phyloP scores from a whole-genome alignment of 2,329 filamentous ascomycete species.

The Acephala macrosclerotiorum region DNA sequence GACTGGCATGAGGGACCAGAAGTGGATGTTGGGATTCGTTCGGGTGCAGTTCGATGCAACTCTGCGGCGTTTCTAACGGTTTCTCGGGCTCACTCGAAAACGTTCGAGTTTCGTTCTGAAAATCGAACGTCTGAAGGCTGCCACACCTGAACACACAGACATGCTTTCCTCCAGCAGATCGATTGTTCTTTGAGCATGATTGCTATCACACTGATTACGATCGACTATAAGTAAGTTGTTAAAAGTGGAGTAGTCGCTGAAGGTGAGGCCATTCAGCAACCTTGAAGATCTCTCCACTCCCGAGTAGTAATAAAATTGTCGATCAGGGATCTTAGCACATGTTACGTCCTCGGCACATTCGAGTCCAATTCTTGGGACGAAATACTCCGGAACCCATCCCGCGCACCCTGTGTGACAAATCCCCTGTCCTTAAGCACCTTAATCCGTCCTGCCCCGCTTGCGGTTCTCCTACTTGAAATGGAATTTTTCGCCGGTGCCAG shows the following conservation, averaged over 20 bases:
- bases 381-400: conserved; percentile 14
- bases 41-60: conserved; percentile 21
- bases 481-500: conserved; percentile 24
- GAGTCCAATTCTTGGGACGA: conserved; percentile 16
- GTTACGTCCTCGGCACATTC: conserved; percentile 22
- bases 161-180: background rate
- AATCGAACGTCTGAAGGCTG: conserved; percentile 9
- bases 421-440: conserved; percentile 16
- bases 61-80: conserved; percentile 24
- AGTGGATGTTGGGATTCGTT: conserved; percentile 26
- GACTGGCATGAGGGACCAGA: conserved; percentile 31
- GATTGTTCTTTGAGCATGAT: background rate
- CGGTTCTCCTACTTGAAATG: conserved; percentile 25
- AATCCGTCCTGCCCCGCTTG: conserved; percentile 15
- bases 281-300: conserved; percentile 20
- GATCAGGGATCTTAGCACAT: conserved; percentile 16
- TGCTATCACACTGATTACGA: conserved; percentile 12
- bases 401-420: conserved; percentile 13
- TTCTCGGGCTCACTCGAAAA: conserved; percentile 5
- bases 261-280: conserved; percentile 9
- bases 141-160: background rate
- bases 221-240: background rate
- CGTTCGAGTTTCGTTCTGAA: conserved; percentile 5
- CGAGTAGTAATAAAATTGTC: conserved; percentile 7
- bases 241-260: conserved; percentile 1